Evolutionary conservation across 1,284 basidiomycete genomes (phyloP), one percentile per base, ranked within the genome.

Genomic region (Inonotus hispidus): DNA sequence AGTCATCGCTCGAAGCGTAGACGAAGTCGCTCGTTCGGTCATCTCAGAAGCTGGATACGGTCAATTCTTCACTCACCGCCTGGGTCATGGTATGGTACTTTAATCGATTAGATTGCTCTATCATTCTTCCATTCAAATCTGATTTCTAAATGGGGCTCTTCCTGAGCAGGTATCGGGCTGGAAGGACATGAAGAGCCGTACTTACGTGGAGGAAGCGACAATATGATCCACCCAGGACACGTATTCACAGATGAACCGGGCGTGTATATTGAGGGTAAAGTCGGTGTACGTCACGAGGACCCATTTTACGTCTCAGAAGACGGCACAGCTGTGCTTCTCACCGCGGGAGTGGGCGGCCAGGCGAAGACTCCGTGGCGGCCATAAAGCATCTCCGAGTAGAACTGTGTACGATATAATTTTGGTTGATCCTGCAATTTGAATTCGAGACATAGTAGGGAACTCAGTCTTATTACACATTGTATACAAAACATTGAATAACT

Each of bases 171-270:
- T 2, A 92, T 95, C 56, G 92, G 92, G 1, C 74, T 94, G 2
- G 88, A 93, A 72, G 85, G 79, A 8, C 92, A 95, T 67, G 92
- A 95, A 73, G 76, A 79, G 4, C 92, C 92, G 0, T 94, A 93
- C 71, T 76, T 93, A 32, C 81, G 82, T 56, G 88, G 89, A 32
- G 88, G 88, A 16, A 85, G 80, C 46, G 68, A 80, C 29, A 80
- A 79, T 65, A 66, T 80, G 25, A 82, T 93, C 56, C 73, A 80
- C 49, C 71, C 71, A 0, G 90, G 90, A 0, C 85, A 93, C 68
- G 79, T 87, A 0, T 93, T 94, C 73, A 92, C 88, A 6, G 79
- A 93, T 66, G 92, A 95, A 71, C 92, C 92, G 1, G 91, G 92
- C 0, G 77, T 94, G 32, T 94, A 94, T 71, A 87, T 93, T 57